These are phyloP conservation scores for Fennellomyces sp. DNA, from an alignment of 371 early-diverging fungal genomes.

Conservation along the genomic window DNA sequence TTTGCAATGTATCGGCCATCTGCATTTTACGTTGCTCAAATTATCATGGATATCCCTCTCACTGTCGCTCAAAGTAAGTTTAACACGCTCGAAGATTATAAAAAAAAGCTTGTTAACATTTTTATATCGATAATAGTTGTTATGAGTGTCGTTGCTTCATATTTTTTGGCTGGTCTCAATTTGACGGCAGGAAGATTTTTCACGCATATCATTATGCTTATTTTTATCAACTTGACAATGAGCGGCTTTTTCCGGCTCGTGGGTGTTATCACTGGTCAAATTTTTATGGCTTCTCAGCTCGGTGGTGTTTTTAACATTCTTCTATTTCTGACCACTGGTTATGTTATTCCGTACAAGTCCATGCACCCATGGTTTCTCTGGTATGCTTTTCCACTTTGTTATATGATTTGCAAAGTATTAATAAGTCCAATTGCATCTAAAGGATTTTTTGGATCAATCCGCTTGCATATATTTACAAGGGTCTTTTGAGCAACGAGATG, in stretches of 20 bases:
- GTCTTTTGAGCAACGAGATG: constrained; percentile 76
- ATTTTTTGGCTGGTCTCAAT: constrained; percentile 55
- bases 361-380: constrained; percentile 61
- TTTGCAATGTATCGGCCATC: constrained; percentile 70
- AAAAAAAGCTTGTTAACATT: neutral
- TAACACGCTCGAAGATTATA: constrained; percentile 2
- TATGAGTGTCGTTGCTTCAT: constrained; percentile 22
- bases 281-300: constrained; percentile 46
- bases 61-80: constrained; percentile 40
- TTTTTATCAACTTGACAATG: constrained; percentile 38
- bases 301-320: constrained; percentile 48
- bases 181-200: constrained; percentile 46
- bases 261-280: constrained; percentile 43
- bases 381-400: constrained; percentile 17
- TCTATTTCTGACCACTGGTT: constrained; percentile 57
- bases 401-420: no score
- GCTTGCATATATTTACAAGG: constrained; percentile 71
- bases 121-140: constrained; percentile 5
- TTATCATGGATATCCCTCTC: constrained; percentile 40
- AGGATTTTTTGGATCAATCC: constrained; percentile 81
- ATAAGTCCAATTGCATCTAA: no score
- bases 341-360: constrained; percentile 20
- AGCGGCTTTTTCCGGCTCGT: constrained; percentile 51
- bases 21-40: constrained; percentile 62
- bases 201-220: constrained; percentile 39